Percentiles rank a stretch among this genome's conserved stretches.
Conservation (phyloP, 2,329 filamentous ascomycete species). For the Monilinia polystroma region DNA sequence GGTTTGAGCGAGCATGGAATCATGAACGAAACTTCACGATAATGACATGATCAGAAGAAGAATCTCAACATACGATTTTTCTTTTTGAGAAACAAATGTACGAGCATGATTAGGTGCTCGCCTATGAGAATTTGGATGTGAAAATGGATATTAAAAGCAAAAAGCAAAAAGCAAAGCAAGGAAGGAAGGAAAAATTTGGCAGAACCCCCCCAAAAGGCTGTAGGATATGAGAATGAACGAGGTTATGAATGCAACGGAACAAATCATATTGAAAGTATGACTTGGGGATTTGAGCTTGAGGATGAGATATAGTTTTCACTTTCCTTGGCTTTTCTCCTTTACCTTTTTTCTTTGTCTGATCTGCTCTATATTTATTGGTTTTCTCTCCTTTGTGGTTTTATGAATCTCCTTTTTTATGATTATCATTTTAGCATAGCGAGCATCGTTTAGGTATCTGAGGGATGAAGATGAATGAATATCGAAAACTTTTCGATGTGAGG, state of each 20-base stretch:
- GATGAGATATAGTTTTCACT: constrained; percentile 4
- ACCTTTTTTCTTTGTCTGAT: neutral
- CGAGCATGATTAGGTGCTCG: neutral
- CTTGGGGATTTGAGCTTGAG: neutral
- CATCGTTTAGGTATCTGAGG: neutral
- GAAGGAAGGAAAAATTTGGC: neutral
- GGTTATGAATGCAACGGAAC: neutral
- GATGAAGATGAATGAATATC: neutral
- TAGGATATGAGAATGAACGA: constrained; percentile 7
- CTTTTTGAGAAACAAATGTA: neutral
- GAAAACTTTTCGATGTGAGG: neutral
- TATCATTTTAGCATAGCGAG: neutral
- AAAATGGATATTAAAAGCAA: neutral
- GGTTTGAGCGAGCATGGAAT: neutral
- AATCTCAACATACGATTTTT: neutral
- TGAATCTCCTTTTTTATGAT: neutral
- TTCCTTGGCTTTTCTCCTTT: neutral
- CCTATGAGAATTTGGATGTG: neutral
- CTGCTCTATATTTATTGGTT: too few relatives aligned
- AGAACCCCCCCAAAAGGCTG: neutral
- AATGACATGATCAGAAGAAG: constrained; percentile 1
- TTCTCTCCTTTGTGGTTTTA: neutral
- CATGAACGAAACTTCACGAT: constrained; percentile 13
- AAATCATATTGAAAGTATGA: neutral
- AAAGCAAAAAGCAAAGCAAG: constrained; percentile 2